These are phyloP conservation scores for Moelleriella libera DNA, from an alignment of 2,329 filamentous ascomycete species.

Conservation along the genomic window DNA sequence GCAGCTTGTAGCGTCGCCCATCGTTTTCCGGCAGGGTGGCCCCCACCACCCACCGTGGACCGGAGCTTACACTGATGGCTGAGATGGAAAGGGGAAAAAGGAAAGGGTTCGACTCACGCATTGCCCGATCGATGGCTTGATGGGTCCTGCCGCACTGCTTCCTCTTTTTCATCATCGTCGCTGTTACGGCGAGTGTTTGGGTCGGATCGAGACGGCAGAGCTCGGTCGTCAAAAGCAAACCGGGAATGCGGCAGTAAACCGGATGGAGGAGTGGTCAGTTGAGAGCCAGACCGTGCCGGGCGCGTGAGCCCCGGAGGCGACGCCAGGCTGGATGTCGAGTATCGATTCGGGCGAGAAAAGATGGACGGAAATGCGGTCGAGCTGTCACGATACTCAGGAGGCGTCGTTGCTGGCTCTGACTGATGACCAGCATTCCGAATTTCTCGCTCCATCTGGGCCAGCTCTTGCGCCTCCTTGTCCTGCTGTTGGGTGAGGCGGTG, in stretches of 20 bases:
- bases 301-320: slow-evolving; percentile 68
- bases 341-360: slow-evolving; percentile 73
- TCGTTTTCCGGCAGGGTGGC: too few species aligned
- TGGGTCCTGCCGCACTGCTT: slow-evolving; percentile 53
- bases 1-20: too few species aligned
- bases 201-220: slow-evolving; percentile 69
- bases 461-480: slow-evolving; percentile 67
- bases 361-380: slow-evolving; percentile 57
- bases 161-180: slow-evolving; percentile 77
- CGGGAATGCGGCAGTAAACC: slow-evolving; percentile 40
- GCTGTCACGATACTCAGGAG: slow-evolving; percentile 76
- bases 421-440: slow-evolving; percentile 56
- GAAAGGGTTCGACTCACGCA: slow-evolving; percentile 47
- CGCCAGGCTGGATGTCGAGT: slow-evolving; percentile 77
- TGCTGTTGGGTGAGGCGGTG: slow-evolving; percentile 78
- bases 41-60: too few species aligned
- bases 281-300: slow-evolving; percentile 61
- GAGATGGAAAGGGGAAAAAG: too few species aligned
- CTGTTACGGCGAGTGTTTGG: slow-evolving; percentile 82
- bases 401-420: slow-evolving; percentile 80
- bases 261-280: slow-evolving; percentile 64
- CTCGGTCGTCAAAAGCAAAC: slow-evolving; percentile 30
- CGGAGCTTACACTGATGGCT: too few species aligned
- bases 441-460: slow-evolving; percentile 71
- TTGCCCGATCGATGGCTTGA: slow-evolving; percentile 61